A percentile compares a stretch with the other conserved stretches of the same genome.
These are phyloP conservation scores for Triticum turgidum DNA, from an alignment of 176 grass and related monocot genomes.

Conservation along the genomic window DNA sequence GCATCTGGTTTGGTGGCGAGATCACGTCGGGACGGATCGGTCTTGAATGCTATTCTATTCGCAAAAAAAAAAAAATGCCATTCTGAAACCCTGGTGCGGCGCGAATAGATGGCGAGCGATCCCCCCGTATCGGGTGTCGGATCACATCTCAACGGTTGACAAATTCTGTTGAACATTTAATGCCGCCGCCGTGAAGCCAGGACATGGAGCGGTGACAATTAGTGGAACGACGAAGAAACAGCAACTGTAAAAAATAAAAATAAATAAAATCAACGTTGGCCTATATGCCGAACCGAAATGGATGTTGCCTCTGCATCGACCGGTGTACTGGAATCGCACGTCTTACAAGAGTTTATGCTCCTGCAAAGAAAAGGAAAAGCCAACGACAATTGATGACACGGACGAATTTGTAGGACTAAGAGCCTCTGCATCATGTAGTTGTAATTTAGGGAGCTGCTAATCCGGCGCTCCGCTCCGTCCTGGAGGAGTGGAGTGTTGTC, in stretches of 20 bases:
- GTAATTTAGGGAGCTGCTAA: no score
- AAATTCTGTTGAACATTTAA: not conserved
- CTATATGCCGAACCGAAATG: not conserved
- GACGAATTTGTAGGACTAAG: no score
- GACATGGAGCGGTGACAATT: not conserved
- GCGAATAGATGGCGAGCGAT: not conserved
- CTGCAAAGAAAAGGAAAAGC: no score
- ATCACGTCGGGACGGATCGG: constrained; percentile 1
- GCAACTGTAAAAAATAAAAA: no score
- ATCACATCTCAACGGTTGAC: not conserved
- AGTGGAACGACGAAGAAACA: not conserved
- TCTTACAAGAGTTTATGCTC: not conserved
- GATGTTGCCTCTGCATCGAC: not conserved
- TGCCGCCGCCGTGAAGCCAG: not conserved
- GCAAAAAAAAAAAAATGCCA: not conserved
- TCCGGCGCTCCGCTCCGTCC: no score
- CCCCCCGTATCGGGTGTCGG: not conserved
- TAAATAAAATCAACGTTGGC: not conserved
- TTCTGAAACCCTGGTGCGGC: not conserved
- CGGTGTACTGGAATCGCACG: not conserved
- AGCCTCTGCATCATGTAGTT: no score
- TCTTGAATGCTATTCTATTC: not conserved
- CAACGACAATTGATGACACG: no score
- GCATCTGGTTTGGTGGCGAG: not conserved
- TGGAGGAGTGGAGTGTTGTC: no score